Base-by-base conservation (phyloP, 192 early-diverging fungal genomes). In the Rhizoclosmatium sp. region DNA sequence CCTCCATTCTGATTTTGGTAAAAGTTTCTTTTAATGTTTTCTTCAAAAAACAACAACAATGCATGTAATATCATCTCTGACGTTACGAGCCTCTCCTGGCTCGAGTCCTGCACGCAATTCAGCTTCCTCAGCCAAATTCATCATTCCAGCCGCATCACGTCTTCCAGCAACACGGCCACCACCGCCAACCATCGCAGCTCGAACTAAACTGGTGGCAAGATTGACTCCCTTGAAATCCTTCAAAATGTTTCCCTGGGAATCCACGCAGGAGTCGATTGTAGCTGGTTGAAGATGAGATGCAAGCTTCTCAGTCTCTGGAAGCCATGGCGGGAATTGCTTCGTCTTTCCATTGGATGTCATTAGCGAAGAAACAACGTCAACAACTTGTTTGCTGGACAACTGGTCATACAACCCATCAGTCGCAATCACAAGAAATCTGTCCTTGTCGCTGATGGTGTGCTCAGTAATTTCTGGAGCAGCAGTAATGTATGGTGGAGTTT, bases 371-470 rank as follows among this genome's bases (percentile, higher is more conserved):
- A 89, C 74, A 40, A 83, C 48, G 46, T 84, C 74, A 16, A 82
- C 84, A 12, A 64, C 69, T 48, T 85, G 69, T 7, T 86, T 81
- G 54, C 40, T 67, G 73, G 21, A 61, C 21, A 89, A 61, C 5
- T 81, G 70, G 70, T 89, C 88, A 79, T 80, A 89, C n/a, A 89
- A 67, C 1, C 88, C 88, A 71, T 89, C 88, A 2, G 83, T 81
- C 3, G 86, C 88, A 3, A 89, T 59, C 5, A 89, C 81, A 23
- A 89, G 65, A 60, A 85, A 86, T 40, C 74, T 46, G 81, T 89
- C 88, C 19, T 70, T 64, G 9, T 61, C 56, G 65, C 81, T 79
- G 21, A 83, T 42, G 0, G 21, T 44, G 82, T 87, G 83, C 60
- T 85, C 70, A 12, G 76, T 67, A 21, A 89, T 82, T 78, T 83